phyloP scores from a whole-genome alignment of 2,329 filamentous ascomycete species.

The Hirsutella rhossiliensis region DNA sequence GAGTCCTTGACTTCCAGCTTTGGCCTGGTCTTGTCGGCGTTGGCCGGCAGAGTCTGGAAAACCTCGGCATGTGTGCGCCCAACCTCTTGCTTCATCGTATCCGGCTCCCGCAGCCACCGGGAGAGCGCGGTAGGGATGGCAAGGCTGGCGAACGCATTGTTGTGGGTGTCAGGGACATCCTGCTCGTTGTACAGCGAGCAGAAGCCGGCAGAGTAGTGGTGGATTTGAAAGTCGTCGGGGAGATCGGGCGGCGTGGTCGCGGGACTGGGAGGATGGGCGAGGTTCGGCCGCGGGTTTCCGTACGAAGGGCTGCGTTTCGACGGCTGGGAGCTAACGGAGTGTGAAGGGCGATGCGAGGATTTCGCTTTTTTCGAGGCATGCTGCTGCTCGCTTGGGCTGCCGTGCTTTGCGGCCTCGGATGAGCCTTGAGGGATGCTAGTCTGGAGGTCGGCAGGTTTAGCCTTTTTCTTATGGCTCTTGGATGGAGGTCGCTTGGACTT shows the following conservation, averaged over 20 bases:
- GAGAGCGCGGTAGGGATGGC: constrained; percentile 63
- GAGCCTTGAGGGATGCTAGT: constrained; percentile 54
- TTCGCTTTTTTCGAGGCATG: constrained; percentile 70
- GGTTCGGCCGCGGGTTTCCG: constrained; percentile 48
- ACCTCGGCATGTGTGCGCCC: constrained; percentile 55
- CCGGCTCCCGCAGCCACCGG: constrained; percentile 65
- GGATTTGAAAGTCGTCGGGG: constrained; percentile 48
- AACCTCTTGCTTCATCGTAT: constrained; percentile 54
- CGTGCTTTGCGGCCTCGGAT: constrained; percentile 39
- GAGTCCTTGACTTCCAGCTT: constrained; percentile 38
- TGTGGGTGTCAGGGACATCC: constrained; percentile 46
- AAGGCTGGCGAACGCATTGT: constrained; percentile 69
- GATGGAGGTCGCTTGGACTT: constrained; percentile 62
- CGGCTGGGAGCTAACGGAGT: constrained; percentile 60
- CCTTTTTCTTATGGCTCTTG: constrained; percentile 83
- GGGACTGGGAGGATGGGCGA: constrained; percentile 56
- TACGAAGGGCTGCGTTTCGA: constrained; percentile 53
- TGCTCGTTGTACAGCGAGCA: constrained; percentile 58
- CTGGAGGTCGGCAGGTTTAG: constrained; percentile 56
- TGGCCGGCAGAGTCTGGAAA: constrained; percentile 43
- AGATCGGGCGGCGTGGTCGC: constrained; percentile 61
- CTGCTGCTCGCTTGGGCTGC: constrained; percentile 29
- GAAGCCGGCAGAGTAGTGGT: constrained; percentile 66
- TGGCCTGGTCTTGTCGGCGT: constrained; percentile 29
- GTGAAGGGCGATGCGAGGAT: constrained; percentile 65